Percentiles rank a stretch among this genome's conserved stretches.
These are phyloP conservation scores for Yamadazyma sp. DNA, from an alignment of 805 yeast genomes.

Conservation along the genomic window DNA sequence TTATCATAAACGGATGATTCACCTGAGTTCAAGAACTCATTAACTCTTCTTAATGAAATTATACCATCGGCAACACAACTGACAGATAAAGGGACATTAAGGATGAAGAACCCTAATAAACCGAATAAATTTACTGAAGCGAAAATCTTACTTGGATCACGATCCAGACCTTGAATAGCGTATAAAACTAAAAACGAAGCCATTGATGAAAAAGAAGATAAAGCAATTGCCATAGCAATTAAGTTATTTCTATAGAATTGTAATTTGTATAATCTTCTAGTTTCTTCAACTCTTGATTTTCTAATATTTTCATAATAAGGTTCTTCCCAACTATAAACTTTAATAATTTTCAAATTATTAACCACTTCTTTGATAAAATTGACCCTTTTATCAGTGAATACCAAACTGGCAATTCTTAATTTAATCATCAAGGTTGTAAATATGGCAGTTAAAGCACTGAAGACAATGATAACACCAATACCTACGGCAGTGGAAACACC, in stretches of 20 bases:
- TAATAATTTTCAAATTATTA: slow-evolving; percentile 73
- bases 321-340: slow-evolving; percentile 87
- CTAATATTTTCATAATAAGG: slow-evolving; percentile 62
- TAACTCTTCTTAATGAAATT: slow-evolving; percentile 57
- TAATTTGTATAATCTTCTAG: slow-evolving; percentile 55
- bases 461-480: slow-evolving; percentile 51
- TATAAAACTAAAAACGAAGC: slow-evolving; percentile 42
- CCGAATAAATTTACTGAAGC: slow-evolving; percentile 69
- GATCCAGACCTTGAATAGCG: slow-evolving; percentile 20
- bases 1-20: slow-evolving; percentile 32
- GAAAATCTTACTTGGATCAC: slow-evolving; percentile 60
- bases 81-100: slow-evolving; percentile 67
- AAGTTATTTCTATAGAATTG: slow-evolving; percentile 60
- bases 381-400: slow-evolving; percentile 74
- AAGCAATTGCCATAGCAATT: slow-evolving; percentile 61
- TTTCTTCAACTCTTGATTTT: slow-evolving; percentile 58
- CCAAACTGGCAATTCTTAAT: slow-evolving; percentile 54
- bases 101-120: slow-evolving; percentile 56
- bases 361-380: slow-evolving; percentile 73
- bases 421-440: slow-evolving; percentile 50
- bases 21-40: slow-evolving; percentile 46
- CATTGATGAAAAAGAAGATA: slow-evolving; percentile 73
- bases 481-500: slow-evolving; percentile 78
- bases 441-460: slow-evolving; percentile 43
- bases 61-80: slow-evolving; percentile 66